Evolutionary conservation across 306 rosid species (phyloP).

Genomic region (Ziziphus jujuba): DNA sequence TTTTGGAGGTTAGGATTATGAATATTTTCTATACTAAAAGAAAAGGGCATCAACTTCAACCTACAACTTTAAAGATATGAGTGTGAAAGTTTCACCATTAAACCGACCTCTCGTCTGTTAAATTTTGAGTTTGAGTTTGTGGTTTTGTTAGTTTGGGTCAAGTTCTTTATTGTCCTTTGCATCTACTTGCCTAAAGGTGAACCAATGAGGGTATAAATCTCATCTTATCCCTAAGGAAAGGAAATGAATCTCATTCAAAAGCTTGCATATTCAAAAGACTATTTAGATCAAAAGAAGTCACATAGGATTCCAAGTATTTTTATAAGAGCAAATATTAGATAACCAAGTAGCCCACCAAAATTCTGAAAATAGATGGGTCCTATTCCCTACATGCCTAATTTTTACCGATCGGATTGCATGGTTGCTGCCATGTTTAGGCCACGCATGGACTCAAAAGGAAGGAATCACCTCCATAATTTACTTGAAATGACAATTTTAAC

Average conservation of each 20-base stretch:
- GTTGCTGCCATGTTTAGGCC: conserved; percentile 40
- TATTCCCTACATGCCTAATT: conserved; percentile 36
- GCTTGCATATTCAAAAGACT: conserved; percentile 34
- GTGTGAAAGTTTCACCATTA: no score
- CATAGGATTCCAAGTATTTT: conserved; percentile 54
- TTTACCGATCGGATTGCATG: conserved; percentile 44
- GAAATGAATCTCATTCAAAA: conserved; percentile 43
- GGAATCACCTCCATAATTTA: conserved; percentile 18
- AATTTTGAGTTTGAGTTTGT: no score
- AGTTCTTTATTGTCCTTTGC: not conserved
- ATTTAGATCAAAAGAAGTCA: conserved; percentile 36
- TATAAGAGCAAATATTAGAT: conserved; percentile 12
- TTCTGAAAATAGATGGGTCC: conserved; percentile 43
- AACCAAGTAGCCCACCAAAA: conserved; percentile 25
- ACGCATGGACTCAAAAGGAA: conserved; percentile 45
- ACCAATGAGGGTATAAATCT: conserved; percentile 37
- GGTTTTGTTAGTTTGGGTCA: not conserved
- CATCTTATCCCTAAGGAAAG: conserved; percentile 36
- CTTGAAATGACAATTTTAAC: conserved; percentile 36
- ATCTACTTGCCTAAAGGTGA: conserved; percentile 24
- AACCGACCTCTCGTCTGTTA: no score
- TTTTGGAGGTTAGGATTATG: no score
- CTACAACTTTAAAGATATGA: no score
- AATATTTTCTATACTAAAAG: no score
- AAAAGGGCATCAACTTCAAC: no score